A percentile compares a stretch with the other conserved stretches of the same genome.
Conservation (phyloP, 441 rosid species). For the Pelargonium australe region DNA sequence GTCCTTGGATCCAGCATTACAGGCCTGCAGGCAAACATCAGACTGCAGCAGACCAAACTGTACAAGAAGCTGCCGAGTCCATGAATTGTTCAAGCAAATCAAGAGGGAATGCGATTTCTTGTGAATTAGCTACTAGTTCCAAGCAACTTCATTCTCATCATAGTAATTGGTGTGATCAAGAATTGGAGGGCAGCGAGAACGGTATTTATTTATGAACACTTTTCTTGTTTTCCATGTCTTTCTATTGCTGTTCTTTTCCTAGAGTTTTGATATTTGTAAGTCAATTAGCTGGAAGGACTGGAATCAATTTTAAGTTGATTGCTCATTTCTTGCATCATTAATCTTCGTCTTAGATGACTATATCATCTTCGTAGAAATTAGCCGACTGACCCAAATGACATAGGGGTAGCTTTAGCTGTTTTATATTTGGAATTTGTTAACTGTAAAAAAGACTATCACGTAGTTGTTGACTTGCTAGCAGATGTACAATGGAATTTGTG, state of each 20-base stretch:
- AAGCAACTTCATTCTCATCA: conserved; percentile 16
- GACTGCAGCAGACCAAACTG: conserved; percentile 10
- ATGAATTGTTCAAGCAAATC: conserved; percentile 17
- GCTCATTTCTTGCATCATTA: background rate
- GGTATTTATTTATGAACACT: conserved; percentile 17
- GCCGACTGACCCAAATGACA: background rate
- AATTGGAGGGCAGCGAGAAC: conserved; percentile 22
- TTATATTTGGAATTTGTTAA: background rate
- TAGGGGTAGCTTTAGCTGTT: background rate
- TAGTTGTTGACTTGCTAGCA: background rate
- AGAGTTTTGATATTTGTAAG: background rate
- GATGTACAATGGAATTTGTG: background rate
- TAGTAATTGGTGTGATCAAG: conserved; percentile 18
- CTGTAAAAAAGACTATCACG: background rate
- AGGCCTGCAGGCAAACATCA: conserved; percentile 28
- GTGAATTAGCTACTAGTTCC: conserved; percentile 23
- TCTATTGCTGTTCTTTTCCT: background rate
- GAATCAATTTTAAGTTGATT: background rate
- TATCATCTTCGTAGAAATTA: background rate
- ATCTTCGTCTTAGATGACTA: background rate
- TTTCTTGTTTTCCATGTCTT: background rate
- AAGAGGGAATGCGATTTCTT: conserved; percentile 23
- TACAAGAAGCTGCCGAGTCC: conserved; percentile 15
- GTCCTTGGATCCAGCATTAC: conserved; percentile 50
- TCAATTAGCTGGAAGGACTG: no score